Percentiles rank a stretch among this genome's conserved stretches.
phyloP scores from a whole-genome alignment of 2,329 filamentous ascomycete genomes.

The Rhexocercosporidium sp. region DNA sequence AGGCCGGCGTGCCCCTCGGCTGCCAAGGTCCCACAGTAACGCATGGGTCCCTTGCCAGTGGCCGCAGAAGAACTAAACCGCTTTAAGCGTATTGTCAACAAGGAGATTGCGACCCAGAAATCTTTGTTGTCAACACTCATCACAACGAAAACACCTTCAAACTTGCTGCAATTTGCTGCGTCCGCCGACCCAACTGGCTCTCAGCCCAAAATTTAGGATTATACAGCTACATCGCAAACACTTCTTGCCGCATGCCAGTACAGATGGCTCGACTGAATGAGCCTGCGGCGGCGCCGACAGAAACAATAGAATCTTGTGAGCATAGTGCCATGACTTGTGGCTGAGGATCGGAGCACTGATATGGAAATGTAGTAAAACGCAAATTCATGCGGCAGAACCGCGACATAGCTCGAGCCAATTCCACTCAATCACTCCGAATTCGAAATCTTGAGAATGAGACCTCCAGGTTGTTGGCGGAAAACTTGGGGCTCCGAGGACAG shows the following conservation, averaged over 20 bases:
- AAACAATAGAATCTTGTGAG: slow-evolving; percentile 75
- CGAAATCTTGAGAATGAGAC: slow-evolving; percentile 78
- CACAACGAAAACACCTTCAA: not conserved
- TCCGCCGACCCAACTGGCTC: not conserved
- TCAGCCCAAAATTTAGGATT: not conserved
- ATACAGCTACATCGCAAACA: not conserved
- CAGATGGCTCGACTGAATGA: slow-evolving; percentile 83
- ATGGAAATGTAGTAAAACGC: slow-evolving; percentile 65
- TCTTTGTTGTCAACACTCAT: slow-evolving; percentile 15
- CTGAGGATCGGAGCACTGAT: slow-evolving; percentile 10
- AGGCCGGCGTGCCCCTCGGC: not conserved
- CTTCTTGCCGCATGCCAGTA: slow-evolving; percentile 36
- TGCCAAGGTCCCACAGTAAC: not conserved
- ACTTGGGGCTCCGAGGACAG: slow-evolving; percentile 73
- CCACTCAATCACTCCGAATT: slow-evolving; percentile 77
- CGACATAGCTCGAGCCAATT: slow-evolving; percentile 81
- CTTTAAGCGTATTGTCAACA: slow-evolving; percentile 40
- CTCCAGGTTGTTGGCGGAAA: slow-evolving; percentile 77
- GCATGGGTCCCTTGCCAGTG: not conserved
- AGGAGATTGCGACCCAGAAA: slow-evolving; percentile 6
- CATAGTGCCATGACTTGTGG: slow-evolving; percentile 9
- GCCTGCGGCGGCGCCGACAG: slow-evolving; percentile 66
- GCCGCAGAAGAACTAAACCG: slow-evolving; percentile 7
- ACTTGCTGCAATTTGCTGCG: not conserved
- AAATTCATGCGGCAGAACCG: slow-evolving; percentile 83